A percentile compares a stretch with the other conserved stretches of the same genome.
Evolutionary conservation across 1,284 basidiomycete species (phyloP).

Genomic region (Tilletia caries): DNA sequence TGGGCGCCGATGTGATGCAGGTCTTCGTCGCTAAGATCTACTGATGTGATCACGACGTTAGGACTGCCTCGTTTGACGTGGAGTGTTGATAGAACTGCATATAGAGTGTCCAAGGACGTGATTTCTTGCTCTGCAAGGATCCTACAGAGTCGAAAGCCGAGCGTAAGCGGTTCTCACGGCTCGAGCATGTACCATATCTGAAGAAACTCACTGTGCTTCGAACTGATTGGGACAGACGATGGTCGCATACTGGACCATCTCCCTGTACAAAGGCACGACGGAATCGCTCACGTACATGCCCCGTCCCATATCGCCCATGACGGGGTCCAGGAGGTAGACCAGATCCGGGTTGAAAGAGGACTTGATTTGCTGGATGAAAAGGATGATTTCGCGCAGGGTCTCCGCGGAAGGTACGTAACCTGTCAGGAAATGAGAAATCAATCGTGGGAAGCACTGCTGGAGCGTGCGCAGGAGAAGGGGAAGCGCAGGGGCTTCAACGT

Average conservation of each 20-base stretch:
- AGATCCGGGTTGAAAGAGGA: slow-evolving; percentile 59
- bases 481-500: too few species aligned
- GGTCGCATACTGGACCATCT: slow-evolving; percentile 73
- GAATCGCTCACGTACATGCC: slow-evolving; percentile 78
- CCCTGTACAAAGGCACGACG: slow-evolving; percentile 81
- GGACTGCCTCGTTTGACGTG: slow-evolving; percentile 73
- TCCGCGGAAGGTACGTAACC: slow-evolving; percentile 8
- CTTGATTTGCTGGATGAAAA: slow-evolving; percentile 8
- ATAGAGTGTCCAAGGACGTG: slow-evolving; percentile 66
- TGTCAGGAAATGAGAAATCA: not conserved
- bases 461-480: too few species aligned
- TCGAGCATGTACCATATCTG: too few species aligned
- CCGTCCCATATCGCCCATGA: slow-evolving; percentile 59
- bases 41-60: slow-evolving; percentile 87
- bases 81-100: slow-evolving; percentile 67
- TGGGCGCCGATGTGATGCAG: slow-evolving; percentile 29
- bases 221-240: slow-evolving; percentile 98
- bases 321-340: slow-evolving; percentile 78
- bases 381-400: not conserved
- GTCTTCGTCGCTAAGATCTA: slow-evolving; percentile 56
- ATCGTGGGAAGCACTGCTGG: too few species aligned
- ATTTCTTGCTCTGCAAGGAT: slow-evolving; percentile 57
- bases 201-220: slow-evolving; percentile 83
- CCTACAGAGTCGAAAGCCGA: too few species aligned
- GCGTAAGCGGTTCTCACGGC: too few species aligned